These are phyloP conservation scores for Tinospora cordifolia DNA, from an alignment of 164 flowering plant species.

Conservation along the genomic window DNA sequence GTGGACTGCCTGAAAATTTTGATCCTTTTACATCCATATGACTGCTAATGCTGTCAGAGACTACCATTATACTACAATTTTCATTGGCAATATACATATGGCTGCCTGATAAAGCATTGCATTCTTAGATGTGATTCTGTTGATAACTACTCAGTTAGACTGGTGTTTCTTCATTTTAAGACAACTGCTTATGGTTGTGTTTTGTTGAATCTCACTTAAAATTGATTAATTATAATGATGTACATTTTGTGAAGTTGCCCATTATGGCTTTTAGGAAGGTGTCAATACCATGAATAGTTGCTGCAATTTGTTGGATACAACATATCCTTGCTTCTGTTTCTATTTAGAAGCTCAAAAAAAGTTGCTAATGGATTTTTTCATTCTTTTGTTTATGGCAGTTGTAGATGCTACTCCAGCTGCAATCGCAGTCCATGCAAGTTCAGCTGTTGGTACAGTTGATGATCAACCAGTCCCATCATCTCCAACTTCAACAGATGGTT, in stretches of 20 bases:
- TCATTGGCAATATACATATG: neutral
- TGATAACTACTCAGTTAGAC: neutral
- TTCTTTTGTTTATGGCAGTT: slow-evolving; percentile 22
- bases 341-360: too few relatives aligned
- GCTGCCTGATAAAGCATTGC: neutral
- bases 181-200: too few relatives aligned
- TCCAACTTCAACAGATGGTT: slow-evolving; percentile 90
- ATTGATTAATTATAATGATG: too few relatives aligned
- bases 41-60: neutral
- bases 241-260: neutral
- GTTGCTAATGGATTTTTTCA: neutral
- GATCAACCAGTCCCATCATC: slow-evolving; percentile 63
- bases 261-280: neutral
- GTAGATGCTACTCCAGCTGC: slow-evolving; percentile 35
- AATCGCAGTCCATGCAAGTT: slow-evolving; percentile 31
- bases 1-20: neutral
- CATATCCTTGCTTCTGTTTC: neutral
- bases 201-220: too few relatives aligned
- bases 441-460: slow-evolving; percentile 29
- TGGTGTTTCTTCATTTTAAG: too few relatives aligned
- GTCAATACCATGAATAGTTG: neutral
- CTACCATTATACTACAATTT: neutral
- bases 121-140: neutral
- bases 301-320: neutral
- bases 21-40: neutral